These are phyloP conservation scores for Termitomyces sp. DNA, from an alignment of 768 basidiomycete species.

Conservation along the genomic window DNA sequence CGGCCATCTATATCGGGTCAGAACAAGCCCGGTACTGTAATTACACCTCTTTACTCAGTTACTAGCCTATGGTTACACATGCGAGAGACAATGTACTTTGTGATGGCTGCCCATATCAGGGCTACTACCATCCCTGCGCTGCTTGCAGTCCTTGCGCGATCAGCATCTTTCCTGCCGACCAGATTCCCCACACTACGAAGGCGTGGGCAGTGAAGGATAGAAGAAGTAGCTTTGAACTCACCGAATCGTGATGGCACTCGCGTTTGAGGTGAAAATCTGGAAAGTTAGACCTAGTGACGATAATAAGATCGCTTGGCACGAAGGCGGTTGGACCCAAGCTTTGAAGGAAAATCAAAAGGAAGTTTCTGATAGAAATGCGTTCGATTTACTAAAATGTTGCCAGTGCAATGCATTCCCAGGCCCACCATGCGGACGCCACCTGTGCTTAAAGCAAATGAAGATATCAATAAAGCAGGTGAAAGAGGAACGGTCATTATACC, in stretches of 20 bases:
- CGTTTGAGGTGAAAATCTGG: not conserved
- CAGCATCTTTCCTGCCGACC: not conserved
- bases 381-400: not conserved
- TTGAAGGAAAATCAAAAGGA: not conserved
- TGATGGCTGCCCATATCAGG: not conserved
- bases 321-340: not conserved
- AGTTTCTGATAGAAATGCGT: not conserved
- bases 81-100: not conserved
- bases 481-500: not conserved
- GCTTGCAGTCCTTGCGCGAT: not conserved
- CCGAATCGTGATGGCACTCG: not conserved
- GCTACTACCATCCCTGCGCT: not conserved
- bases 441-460: not conserved
- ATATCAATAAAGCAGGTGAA: not conserved
- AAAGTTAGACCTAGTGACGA: not conserved
- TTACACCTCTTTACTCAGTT: not conserved
- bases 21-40: not conserved
- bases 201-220: not conserved
- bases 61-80: too few relatives aligned
- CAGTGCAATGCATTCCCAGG: not conserved
- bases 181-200: not conserved
- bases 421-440: not conserved
- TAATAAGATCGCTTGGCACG: not conserved
- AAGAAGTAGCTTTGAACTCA: not conserved
- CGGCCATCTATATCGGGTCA: not conserved